phyloP scores from a whole-genome alignment of 2,329 filamentous ascomycete genomes.

The Cadophora sp. region DNA sequence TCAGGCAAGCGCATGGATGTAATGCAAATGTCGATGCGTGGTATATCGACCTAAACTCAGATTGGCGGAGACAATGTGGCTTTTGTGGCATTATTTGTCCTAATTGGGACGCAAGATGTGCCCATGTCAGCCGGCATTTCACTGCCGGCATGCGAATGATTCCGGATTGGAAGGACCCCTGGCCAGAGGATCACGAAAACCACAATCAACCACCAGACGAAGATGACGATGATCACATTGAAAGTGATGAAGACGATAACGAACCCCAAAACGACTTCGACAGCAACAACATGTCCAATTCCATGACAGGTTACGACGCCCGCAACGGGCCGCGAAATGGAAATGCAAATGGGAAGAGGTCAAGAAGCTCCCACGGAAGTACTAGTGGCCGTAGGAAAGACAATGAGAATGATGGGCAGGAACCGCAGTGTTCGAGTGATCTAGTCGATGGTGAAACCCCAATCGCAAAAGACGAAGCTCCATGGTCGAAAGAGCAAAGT shows the following conservation, averaged over 20 bases:
- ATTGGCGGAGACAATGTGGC: slow-evolving; percentile 17
- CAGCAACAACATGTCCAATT: not conserved
- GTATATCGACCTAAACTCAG: slow-evolving; percentile 3
- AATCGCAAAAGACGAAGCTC: not conserved
- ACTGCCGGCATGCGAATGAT: slow-evolving; percentile 10
- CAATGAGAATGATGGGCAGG: not conserved
- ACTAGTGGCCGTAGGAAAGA: not conserved
- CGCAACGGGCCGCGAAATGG: not conserved
- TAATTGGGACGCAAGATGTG: slow-evolving; percentile 16
- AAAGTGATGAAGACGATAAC: not conserved
- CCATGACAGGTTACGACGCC: not conserved
- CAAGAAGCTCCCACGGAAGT: not conserved
- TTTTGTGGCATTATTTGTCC: slow-evolving; percentile 13
- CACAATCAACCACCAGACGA: slow-evolving; percentile 1
- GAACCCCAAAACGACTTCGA: not conserved
- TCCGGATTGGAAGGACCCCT: slow-evolving; percentile 20
- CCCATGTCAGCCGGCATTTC: slow-evolving; percentile 18
- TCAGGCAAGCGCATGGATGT: slow-evolving; percentile 7
- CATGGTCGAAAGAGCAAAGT: not conserved
- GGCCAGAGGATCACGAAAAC: slow-evolving; percentile 5
- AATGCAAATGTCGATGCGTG: slow-evolving; percentile 4
- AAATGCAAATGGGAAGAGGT: not conserved
- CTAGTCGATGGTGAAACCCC: not conserved
- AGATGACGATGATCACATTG: slow-evolving; percentile 10
- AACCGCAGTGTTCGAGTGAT: not conserved